Conservation (phyloP, 768 basidiomycete species). For the Lactarius tabidus region DNA sequence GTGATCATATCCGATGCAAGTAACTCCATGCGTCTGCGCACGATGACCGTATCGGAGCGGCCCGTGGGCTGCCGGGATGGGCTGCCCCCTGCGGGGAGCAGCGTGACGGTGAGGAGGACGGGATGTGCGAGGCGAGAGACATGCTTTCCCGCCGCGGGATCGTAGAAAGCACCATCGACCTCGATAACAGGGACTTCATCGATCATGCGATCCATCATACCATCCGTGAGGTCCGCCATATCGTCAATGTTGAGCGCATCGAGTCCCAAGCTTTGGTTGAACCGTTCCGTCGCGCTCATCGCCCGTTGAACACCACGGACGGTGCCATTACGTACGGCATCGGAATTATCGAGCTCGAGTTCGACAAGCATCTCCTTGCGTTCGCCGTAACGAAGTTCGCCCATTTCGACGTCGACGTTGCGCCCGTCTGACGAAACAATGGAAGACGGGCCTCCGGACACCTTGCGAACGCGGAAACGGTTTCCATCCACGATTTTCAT, state of each 20-base stretch:
- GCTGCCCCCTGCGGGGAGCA: conserved; percentile 52
- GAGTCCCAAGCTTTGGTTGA: conserved; percentile 81
- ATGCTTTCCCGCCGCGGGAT: conserved; percentile 79
- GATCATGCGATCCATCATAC: conserved; percentile 95
- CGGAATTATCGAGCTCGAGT: conserved; percentile 83
- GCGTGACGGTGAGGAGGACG: conserved; percentile 88
- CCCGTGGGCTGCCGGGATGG: conserved; percentile 35
- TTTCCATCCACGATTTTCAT: conserved; percentile 88
- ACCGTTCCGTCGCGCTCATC: conserved; percentile 84
- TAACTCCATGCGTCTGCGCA: conserved; percentile 93
- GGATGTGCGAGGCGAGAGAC: conserved; percentile 90
- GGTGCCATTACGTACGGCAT: conserved; percentile 31
- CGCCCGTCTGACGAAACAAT: conserved; percentile 90
- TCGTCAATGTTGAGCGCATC: conserved; percentile 73
- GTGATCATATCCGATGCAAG: conserved; percentile 98
- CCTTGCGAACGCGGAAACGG: conserved; percentile 91
- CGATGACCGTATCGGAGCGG: conserved; percentile 79
- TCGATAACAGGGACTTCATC: conserved; percentile 97
- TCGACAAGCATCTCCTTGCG: conserved; percentile 96
- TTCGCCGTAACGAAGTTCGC: conserved; percentile 94
- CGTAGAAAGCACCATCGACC: conserved; percentile 93
- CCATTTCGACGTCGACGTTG: conserved; percentile 92
- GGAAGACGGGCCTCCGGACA: conserved; percentile 83
- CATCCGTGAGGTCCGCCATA: conserved; percentile 68
- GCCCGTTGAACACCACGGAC: conserved; percentile 24